Evolutionary conservation across 768 basidiomycete species (phyloP).

Genomic region (Rhodocollybia butyracea): DNA sequence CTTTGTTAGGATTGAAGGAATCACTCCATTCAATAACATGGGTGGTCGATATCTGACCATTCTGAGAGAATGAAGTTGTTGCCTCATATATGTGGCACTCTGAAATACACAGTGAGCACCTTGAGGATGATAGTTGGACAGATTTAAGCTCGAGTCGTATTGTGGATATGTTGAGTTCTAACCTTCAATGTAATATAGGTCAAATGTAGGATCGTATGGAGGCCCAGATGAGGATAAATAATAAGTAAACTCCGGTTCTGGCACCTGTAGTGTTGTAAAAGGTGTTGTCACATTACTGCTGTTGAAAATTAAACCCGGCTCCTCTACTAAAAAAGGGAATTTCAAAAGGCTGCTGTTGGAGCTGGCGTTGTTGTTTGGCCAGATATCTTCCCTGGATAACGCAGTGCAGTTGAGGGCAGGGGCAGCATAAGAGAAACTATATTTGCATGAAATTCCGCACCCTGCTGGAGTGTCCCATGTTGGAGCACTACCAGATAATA

Average conservation of each 20-base stretch:
- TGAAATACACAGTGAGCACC: conserved; percentile 4
- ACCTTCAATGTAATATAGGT: not conserved
- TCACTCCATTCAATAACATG: not conserved
- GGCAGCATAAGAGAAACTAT: not conserved
- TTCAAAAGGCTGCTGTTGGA: too few species aligned
- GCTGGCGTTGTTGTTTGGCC: not conserved
- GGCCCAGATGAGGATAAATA: too few species aligned
- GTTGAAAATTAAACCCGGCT: too few species aligned
- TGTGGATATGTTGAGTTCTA: not conserved
- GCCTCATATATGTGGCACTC: conserved; percentile 2
- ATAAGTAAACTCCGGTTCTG: not conserved
- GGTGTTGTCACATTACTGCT: not conserved
- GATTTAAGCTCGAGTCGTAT: not conserved
- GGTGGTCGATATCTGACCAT: not conserved
- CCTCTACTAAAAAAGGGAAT: too few species aligned
- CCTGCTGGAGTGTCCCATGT: not conserved
- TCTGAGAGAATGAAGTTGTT: not conserved
- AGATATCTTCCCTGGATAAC: not conserved
- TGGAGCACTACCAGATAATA: not conserved
- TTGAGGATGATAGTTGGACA: not conserved
- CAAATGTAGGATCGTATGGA: not conserved
- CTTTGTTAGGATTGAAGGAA: not conserved
- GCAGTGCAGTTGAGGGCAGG: not conserved
- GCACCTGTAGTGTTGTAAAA: not conserved
- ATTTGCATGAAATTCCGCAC: not conserved